Base-by-base conservation (phyloP, 192 early-diverging fungal genomes). In the Kappamyces sp. region DNA sequence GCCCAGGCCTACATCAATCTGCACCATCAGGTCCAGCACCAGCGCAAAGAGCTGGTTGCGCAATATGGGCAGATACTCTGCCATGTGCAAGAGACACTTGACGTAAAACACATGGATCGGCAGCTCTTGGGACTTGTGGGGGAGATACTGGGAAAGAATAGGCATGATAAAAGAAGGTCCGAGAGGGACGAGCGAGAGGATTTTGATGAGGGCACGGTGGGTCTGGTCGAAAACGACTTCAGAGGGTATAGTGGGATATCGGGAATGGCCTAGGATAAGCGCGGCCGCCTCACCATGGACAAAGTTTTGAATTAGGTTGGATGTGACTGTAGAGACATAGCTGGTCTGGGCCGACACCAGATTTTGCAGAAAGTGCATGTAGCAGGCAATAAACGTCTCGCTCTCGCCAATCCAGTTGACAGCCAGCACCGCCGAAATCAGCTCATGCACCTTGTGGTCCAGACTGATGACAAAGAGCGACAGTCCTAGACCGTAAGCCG, bases 11-110 rank as follows among this genome's bases (percentile, higher is more conserved):
- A 89, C 94, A 66, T 98, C 95, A 43, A 98, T 84, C 55, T 93
- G 86, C 4, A 94, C 79, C 3, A 91, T 74, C n/a, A 84, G 74
- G 42, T 96, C 91, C 31, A 98, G 69, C 1, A 89, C 74, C 13
- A 96, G 69, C 15, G 74, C 68, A 31, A 94, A 73, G 15, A 95
- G 66, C 51, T 89, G 82, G 46, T 77, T 70, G 35, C 86, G 71
- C 31, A 97, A 66, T 0, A 82, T 78, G 0, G 81, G 81, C 3
- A 86, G 84, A 65, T 98, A 98, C 5, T 87, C 84, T 0, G 88
- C 51, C 6, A 93, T 71, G 37, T 77, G 65, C 34, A 97, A 66
- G 32, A 90, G 64, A 62, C 91, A 94, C 51, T 86, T 84, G 36
- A 92, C 68, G 66, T 86, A 94, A 10, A 69, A 71, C 2, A 74